Evolutionary conservation across 192 early-diverging fungal species (phyloP), one percentile per base, ranked within the genome.

Genomic region (Backusella macrospora): DNA sequence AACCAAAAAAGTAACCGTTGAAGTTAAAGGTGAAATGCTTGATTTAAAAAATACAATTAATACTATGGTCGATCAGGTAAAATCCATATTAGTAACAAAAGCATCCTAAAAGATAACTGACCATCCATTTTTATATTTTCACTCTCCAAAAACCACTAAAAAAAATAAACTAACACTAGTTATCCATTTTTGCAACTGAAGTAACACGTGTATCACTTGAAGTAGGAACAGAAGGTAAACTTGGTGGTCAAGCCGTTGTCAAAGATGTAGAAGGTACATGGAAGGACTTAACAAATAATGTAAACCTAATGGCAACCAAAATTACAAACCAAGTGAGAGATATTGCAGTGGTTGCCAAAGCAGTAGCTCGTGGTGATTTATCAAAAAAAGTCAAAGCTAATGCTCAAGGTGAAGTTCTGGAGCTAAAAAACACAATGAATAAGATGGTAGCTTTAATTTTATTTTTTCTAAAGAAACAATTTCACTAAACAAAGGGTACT

Each of bases 341-440:
- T 59, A 89, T 89, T 65, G 81, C 88, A 2, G 76, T 75, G 8
- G 88, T 89, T 48, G 82, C 84, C 72, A 84, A 81, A 47, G 89
- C 89, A 2, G 86, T 88, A n/a, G 86, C 85, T 16, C 55, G 67
- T 23, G 86, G 89, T 63, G 87, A 90, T 77, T 69, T 88, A 34
- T 75, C 70, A 10, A 81, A 84, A 71, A 87, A 84, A 34, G 83
- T 89, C 63, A 85, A 78, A 14, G 86, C 86, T 0, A 81, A 83
- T 52, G 86, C 84, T 42, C 82, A 81, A 44, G 88, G 88, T 62
- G 88, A 89, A 73, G 85, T 89, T 49, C 72, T 87, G 7, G 85
- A 89, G 23, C 78, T 90, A 45, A 90, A 90, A 67, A 83, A 85
- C n/a, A 90, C 86, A 1, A 87, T 90, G 78, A 90, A 90, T 73